Percentiles rank a stretch among this genome's conserved stretches.
These are phyloP conservation scores for Fusarium avenaceum DNA, from an alignment of 2,329 filamentous ascomycete species.

Conservation along the genomic window DNA sequence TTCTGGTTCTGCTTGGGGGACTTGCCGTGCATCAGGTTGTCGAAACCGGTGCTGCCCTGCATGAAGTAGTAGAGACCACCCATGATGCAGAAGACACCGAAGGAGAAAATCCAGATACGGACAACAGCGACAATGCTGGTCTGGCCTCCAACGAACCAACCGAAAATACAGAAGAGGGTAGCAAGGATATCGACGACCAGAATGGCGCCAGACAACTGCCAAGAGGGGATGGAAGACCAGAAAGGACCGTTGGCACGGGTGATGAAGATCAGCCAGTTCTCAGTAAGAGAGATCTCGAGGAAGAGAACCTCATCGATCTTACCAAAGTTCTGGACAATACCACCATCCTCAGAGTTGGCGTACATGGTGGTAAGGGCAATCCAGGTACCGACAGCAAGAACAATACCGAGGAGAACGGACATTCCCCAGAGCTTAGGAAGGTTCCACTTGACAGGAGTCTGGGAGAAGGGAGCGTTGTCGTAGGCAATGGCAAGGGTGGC, in stretches of 20 bases:
- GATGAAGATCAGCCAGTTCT: conserved; percentile 98
- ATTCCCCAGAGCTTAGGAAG: conserved; percentile 94
- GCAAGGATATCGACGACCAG: conserved; percentile 85
- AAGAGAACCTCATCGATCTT: conserved; percentile 85
- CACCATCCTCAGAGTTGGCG: conserved; percentile 75
- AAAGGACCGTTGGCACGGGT: conserved; percentile 93
- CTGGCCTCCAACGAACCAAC: conserved; percentile 78
- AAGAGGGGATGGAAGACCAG: conserved; percentile 90
- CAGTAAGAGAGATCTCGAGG: conserved; percentile 89
- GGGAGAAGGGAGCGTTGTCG: conserved; percentile 90
- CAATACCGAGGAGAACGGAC: conserved; percentile 84
- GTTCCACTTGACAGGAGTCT: conserved; percentile 94
- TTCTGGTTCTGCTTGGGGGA: conserved; percentile 84
- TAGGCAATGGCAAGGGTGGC: conserved; percentile 93
- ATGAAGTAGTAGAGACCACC: conserved; percentile 81
- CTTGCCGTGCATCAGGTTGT: conserved; percentile 95
- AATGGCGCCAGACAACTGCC: conserved; percentile 85
- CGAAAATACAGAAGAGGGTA: conserved; percentile 87
- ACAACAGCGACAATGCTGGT: conserved; percentile 87
- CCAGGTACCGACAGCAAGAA: conserved; percentile 88
- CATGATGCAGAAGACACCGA: conserved; percentile 89
- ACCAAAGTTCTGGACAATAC: conserved; percentile 92
- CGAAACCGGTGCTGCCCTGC: conserved; percentile 83
- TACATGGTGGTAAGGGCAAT: conserved; percentile 90
- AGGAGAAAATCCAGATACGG: conserved; percentile 91